phyloP scores from a whole-genome alignment of 495 filamentous ascomycete species.

The Amphirosellinia nigrospora region DNA sequence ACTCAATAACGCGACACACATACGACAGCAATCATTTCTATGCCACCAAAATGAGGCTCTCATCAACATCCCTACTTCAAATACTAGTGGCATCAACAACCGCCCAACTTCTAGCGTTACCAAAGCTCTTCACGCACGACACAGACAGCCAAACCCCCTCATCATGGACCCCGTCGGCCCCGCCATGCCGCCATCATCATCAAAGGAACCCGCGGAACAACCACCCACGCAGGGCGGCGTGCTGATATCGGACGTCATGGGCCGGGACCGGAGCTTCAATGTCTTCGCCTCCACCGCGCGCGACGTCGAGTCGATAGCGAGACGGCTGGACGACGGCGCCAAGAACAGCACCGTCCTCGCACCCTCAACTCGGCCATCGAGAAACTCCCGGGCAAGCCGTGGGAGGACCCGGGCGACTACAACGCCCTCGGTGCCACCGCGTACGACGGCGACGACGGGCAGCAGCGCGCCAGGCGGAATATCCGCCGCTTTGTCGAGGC shows the following conservation, averaged over 20 bases:
- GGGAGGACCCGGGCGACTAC: constrained; percentile 90
- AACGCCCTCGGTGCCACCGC: constrained; percentile 71
- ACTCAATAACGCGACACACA: not conserved
- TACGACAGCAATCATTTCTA: not conserved
- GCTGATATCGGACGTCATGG: constrained; percentile 86
- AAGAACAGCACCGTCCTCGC: constrained; percentile 90
- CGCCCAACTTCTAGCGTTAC: constrained; percentile 28
- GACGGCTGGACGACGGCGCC: constrained; percentile 70
- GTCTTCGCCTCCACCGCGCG: constrained; percentile 88
- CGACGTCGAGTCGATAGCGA: constrained; percentile 73
- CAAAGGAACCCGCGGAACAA: constrained; percentile 39
- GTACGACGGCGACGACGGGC: constrained; percentile 79
- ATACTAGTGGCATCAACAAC: constrained; percentile 31
- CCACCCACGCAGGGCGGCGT: constrained; percentile 46
- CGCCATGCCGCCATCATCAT: constrained; percentile 41
- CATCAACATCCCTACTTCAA: constrained; percentile 23
- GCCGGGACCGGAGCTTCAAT: constrained; percentile 78
- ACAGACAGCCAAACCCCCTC: constrained; percentile 39
- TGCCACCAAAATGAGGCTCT: constrained; percentile 31
- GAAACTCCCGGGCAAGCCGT: constrained; percentile 84
- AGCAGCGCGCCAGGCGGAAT: constrained; percentile 80
- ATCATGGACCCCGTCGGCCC: constrained; percentile 39
- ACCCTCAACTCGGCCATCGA: constrained; percentile 84
- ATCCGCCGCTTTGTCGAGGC: constrained; percentile 84
- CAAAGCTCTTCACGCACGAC: constrained; percentile 15